phyloP scores from a whole-genome alignment of 1,139 yeast species.

The Casaregolazyma lundiana region DNA sequence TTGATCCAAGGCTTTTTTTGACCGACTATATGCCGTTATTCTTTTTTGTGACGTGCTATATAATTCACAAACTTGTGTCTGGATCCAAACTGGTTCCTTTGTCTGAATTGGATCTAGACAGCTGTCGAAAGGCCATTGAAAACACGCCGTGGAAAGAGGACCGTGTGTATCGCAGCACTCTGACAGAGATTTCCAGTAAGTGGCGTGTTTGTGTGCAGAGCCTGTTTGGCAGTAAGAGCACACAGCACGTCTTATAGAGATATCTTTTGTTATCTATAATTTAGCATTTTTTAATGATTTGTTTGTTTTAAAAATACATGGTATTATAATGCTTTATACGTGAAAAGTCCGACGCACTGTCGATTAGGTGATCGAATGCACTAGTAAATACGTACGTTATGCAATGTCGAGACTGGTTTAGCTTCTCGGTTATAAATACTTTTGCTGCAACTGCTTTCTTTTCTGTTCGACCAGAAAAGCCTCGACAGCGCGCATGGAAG shows the following conservation, averaged over 20 bases:
- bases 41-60: slow-evolving; percentile 50
- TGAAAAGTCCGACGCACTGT: too few relatives aligned
- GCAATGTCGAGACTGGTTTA: too few relatives aligned
- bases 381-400: too few relatives aligned
- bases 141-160: slow-evolving; percentile 37
- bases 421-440: slow-evolving; percentile 18
- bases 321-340: background rate
- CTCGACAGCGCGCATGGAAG: slow-evolving; percentile 42
- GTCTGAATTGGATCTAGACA: slow-evolving; percentile 68
- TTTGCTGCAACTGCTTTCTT: slow-evolving; percentile 41
- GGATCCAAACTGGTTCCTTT: slow-evolving; percentile 54
- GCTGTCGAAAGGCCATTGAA: slow-evolving; percentile 65
- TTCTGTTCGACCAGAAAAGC: slow-evolving; percentile 44
- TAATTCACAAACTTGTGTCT: slow-evolving; percentile 50
- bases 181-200: slow-evolving; percentile 12
- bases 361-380: too few relatives aligned
- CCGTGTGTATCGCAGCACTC: slow-evolving; percentile 27
- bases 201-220: slow-evolving; percentile 2
- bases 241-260: too few relatives aligned
- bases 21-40: slow-evolving; percentile 64
- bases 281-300: background rate
- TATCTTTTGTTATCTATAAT: background rate
- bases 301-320: background rate
- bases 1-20: slow-evolving; percentile 62
- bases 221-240: background rate